Base-by-base conservation (phyloP, 208 protist species). In the Leishmania braziliensis region DNA sequence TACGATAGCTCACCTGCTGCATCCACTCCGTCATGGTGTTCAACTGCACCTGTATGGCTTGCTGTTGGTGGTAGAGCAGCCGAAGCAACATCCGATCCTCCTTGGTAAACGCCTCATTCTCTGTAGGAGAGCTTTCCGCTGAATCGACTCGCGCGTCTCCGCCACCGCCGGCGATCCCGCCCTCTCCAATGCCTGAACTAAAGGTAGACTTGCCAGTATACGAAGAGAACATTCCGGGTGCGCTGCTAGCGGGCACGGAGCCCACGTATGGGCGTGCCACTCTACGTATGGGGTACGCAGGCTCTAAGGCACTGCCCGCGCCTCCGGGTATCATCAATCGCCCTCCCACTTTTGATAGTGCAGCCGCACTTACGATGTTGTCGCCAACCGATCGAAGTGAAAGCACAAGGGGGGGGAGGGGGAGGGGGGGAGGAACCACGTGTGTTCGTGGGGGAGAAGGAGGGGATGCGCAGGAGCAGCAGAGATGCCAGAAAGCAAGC, bases 61-160 rank as follows among this genome's bases (percentile, higher is more conserved):
- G 89, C 81, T 97, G 94, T 71, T 96, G 94, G 51, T 95, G 90
- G 74, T 95, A 97, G 43, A 97, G 75, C 26, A 96, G 78, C 66
- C 88, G 84, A 36, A 97, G 84, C 84, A 95, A 82, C 85, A 96
- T 91, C 43, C 93, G 89, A 78, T 97, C 91, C 71, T 96, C 88
- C 6, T 84, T 79, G 3, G 88, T 93, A 70, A 95, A 95, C 53
- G 73, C 60, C 66, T 62, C 78, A 43, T 74, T 78, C 36, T 83
- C 62, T 39, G 51, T 18, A 8, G 39, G 50, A 5, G 20, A 23
- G 66, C 72, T 65, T 33, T 23, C 48, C 36, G 23, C 36, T 48
- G 50, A 53, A 23, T 14, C 36, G 20, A 46, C 39, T 36, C 51
- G 46, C 53, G 8, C 62, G 10, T 9, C 70, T 43, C 5, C 20